A percentile compares a stretch with the other conserved stretches of the same genome.
phyloP scores from a whole-genome alignment of 305 asterid species.

The Fraxinus baroniana region DNA sequence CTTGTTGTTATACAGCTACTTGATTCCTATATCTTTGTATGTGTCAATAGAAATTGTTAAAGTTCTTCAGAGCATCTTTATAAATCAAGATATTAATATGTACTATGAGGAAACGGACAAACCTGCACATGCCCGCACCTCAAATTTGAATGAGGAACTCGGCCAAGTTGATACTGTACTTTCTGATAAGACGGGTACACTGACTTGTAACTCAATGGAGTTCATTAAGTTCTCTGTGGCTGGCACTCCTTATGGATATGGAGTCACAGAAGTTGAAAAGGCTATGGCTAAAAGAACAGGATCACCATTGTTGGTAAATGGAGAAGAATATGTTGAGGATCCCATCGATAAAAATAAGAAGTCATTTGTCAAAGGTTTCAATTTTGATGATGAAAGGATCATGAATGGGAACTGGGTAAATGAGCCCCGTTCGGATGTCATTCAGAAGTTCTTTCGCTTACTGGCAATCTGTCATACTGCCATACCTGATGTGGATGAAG shows the following conservation, averaged over 20 bases:
- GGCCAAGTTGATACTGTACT: slow-evolving; percentile 92
- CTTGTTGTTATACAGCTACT: slow-evolving; percentile 68
- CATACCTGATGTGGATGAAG: slow-evolving; percentile 81
- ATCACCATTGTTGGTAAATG: slow-evolving; percentile 50
- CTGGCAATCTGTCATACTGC: slow-evolving; percentile 91
- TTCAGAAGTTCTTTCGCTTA: slow-evolving; percentile 71
- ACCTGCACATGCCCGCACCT: slow-evolving; percentile 91
- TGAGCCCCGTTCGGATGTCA: slow-evolving; percentile 50
- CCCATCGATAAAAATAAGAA: slow-evolving; percentile 27
- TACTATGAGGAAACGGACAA: slow-evolving; percentile 85
- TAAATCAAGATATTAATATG: slow-evolving; percentile 76
- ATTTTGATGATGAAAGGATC: slow-evolving; percentile 74
- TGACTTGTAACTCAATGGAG: slow-evolving; percentile 95
- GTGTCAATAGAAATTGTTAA: slow-evolving; percentile 89
- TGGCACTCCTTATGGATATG: slow-evolving; percentile 82
- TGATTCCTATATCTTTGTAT: slow-evolving; percentile 85
- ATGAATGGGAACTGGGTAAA: slow-evolving; percentile 70
- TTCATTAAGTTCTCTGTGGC: slow-evolving; percentile 85
- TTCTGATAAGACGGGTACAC: slow-evolving; percentile 90
- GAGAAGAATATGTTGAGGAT: slow-evolving; percentile 32
- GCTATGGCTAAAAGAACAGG: slow-evolving; percentile 81
- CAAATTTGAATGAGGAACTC: slow-evolving; percentile 84
- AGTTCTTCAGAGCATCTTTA: slow-evolving; percentile 87
- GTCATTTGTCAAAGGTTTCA: slow-evolving; percentile 72
- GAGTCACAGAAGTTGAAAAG: slow-evolving; percentile 78